Percentiles rank a stretch among this genome's conserved stretches.
Conservation (phyloP, 2,329 filamentous ascomycete genomes). For the Dothideomycetes sp. region DNA sequence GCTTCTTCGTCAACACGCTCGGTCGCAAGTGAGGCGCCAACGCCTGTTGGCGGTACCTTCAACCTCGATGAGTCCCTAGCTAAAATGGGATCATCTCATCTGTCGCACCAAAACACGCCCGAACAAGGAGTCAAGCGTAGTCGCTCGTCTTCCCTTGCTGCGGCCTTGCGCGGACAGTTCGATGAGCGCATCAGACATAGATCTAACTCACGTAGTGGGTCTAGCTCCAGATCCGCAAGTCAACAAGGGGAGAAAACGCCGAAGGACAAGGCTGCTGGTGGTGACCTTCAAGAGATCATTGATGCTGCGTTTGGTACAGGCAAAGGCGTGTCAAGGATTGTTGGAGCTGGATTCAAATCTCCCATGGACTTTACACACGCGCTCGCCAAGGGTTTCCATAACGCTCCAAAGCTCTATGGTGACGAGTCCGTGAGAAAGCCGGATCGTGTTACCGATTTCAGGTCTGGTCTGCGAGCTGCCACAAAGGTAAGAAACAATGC, state of each 20-base stretch:
- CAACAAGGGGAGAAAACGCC: neutral
- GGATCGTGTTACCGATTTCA: slow-evolving; percentile 54
- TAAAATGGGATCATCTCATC: slow-evolving; percentile 12
- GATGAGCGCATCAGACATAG: neutral
- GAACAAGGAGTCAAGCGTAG: slow-evolving; percentile 1
- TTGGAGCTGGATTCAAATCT: slow-evolving; percentile 31
- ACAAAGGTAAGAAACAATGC: slow-evolving; percentile 20
- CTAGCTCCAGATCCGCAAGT: neutral
- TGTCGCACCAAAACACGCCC: slow-evolving; percentile 2
- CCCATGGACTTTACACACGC: slow-evolving; percentile 55
- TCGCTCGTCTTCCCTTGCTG: slow-evolving; percentile 12
- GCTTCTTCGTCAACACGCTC: neutral
- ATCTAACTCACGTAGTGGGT: slow-evolving; percentile 4
- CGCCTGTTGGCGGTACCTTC: slow-evolving; percentile 12
- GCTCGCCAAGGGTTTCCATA: slow-evolving; percentile 61
- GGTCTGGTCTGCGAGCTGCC: slow-evolving; percentile 42
- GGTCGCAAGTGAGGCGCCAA: too few relatives aligned
- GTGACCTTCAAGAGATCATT: slow-evolving; percentile 2
- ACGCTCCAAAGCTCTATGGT: slow-evolving; percentile 60
- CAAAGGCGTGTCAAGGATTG: slow-evolving; percentile 29
- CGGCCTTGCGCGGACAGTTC: slow-evolving; percentile 13
- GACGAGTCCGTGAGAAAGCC: slow-evolving; percentile 59
- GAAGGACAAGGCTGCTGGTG: neutral
- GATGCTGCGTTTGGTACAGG: slow-evolving; percentile 24
- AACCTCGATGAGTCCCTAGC: slow-evolving; percentile 17